Evolutionary conservation across 2,329 filamentous ascomycete genomes (phyloP).

Genomic region (Botryotinia calthae): DNA sequence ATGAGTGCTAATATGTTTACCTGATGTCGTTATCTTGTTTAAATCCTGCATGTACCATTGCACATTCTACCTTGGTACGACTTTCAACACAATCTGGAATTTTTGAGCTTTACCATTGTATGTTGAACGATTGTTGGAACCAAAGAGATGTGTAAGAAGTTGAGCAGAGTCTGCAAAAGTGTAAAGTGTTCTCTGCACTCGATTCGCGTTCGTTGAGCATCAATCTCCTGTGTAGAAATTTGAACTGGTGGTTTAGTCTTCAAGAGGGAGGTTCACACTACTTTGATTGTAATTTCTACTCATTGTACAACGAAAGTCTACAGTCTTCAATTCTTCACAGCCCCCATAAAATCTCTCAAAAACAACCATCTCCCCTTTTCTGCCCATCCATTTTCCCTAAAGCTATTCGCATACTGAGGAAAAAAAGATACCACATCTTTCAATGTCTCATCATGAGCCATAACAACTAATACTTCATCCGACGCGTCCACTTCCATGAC

Average conservation of each 20-base stretch:
- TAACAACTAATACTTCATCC: constrained; percentile 45
- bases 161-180: background rate
- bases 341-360: constrained; percentile 49
- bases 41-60: too few species aligned
- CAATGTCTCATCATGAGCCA: constrained; percentile 49
- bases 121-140: background rate
- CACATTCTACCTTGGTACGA: too few species aligned
- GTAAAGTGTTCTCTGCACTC: background rate
- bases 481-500: constrained; percentile 47
- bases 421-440: constrained; percentile 48
- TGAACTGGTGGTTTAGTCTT: background rate
- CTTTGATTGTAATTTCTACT: background rate
- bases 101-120: background rate
- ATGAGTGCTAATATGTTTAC: background rate
- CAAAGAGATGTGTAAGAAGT: background rate
- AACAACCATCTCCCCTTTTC: constrained; percentile 49
- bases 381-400: constrained; percentile 47
- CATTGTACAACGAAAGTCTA: background rate
- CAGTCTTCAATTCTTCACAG: constrained; percentile 33
- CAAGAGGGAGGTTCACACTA: background rate
- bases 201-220: background rate
- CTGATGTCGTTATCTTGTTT: too few species aligned
- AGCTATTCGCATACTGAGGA: constrained; percentile 48
- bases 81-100: too few species aligned
- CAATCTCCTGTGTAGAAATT: background rate